phyloP scores from a whole-genome alignment of 208 protist genomes.

The Acanthamoeba rhysodes region DNA sequence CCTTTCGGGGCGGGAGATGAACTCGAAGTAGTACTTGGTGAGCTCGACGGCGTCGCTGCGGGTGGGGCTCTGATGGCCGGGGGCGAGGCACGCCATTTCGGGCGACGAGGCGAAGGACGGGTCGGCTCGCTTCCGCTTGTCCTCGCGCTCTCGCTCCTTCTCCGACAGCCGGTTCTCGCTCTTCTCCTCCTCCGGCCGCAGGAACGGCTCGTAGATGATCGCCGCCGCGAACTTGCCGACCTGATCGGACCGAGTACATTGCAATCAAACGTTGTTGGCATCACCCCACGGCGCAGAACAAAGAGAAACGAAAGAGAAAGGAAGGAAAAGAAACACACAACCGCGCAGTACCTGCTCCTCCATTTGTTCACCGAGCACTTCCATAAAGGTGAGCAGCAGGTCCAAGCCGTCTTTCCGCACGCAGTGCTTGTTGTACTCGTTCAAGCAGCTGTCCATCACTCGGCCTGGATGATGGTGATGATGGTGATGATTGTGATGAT shows the following conservation, averaged over 20 bases:
- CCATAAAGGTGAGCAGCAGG: conserved; percentile 30
- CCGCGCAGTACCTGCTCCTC: neutral
- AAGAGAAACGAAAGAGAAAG: neutral
- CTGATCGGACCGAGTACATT: neutral
- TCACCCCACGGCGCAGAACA: neutral
- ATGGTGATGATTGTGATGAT: no score
- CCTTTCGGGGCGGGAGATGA: conserved; percentile 48
- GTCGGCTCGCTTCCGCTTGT: conserved; percentile 36
- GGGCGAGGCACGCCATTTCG: conserved; percentile 41
- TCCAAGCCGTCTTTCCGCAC: conserved; percentile 58
- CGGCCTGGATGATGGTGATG: neutral
- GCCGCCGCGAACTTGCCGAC: conserved; percentile 13
- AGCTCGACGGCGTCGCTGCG: conserved; percentile 46
- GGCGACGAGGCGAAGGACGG: conserved; percentile 33
- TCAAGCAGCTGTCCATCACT: conserved; percentile 57
- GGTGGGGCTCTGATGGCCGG: conserved; percentile 21
- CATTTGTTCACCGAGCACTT: conserved; percentile 49
- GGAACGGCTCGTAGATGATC: conserved; percentile 24
- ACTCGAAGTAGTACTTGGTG: conserved; percentile 67
- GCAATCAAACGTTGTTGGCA: no score
- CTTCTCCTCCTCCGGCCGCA: conserved; percentile 41
- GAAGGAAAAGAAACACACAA: no score
- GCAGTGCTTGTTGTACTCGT: conserved; percentile 52
- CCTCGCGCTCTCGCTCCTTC: neutral
- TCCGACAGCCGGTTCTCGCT: conserved; percentile 2